Conservation (phyloP, 306 rosid genomes). For the Lathyrus oleraceus region DNA sequence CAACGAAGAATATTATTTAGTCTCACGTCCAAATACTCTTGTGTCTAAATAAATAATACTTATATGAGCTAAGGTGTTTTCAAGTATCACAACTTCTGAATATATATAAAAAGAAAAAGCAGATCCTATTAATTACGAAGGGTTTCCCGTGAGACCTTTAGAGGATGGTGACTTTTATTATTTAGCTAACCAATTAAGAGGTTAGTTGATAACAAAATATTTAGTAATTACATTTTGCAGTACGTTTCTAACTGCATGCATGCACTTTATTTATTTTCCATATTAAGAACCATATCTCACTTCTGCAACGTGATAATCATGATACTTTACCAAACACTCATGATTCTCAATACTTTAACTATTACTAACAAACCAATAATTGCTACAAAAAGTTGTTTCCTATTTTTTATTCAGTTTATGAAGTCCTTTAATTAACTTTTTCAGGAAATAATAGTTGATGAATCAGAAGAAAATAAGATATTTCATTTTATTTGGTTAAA, state of each 20-base stretch:
- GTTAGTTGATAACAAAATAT: constrained; percentile 5
- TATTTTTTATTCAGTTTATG: not conserved
- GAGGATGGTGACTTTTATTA: constrained; percentile 24
- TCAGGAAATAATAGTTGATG: too few species aligned
- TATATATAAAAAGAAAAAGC: not conserved
- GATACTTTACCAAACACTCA: not conserved
- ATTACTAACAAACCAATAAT: not conserved
- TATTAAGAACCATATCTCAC: not conserved
- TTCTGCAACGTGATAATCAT: not conserved
- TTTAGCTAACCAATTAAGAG: constrained; percentile 18
- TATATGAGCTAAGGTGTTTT: too few species aligned
- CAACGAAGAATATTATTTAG: too few species aligned
- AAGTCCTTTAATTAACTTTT: too few species aligned
- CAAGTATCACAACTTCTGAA: too few species aligned
- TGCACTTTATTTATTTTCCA: not conserved
- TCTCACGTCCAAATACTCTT: too few species aligned
- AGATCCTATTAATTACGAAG: not conserved
- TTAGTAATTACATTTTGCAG: not conserved
- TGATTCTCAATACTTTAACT: not conserved
- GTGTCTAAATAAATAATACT: too few species aligned
- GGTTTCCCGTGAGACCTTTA: constrained; percentile 32
- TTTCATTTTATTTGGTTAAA: not conserved
- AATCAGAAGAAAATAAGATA: not conserved
- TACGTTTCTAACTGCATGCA: constrained; percentile 2
- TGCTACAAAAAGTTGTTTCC: not conserved